Percentiles rank a stretch among this genome's conserved stretches.
These are phyloP conservation scores for Phytophthora brassicae DNA, from an alignment of 352 stramenopile genomes.

Conservation along the genomic window DNA sequence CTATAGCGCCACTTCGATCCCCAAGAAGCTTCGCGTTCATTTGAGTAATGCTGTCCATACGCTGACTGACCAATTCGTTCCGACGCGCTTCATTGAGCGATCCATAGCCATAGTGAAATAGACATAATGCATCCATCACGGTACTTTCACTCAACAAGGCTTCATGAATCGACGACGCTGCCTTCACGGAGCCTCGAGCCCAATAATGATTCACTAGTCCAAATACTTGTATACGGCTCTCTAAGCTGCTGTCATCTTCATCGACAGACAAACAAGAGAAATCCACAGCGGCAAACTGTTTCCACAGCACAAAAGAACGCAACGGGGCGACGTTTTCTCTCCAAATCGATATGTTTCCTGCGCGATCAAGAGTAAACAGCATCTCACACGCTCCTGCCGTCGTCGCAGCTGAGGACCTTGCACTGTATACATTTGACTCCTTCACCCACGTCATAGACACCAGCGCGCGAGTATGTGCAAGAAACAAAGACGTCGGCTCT, in stretches of 20 bases:
- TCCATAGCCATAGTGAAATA: conserved; percentile 72
- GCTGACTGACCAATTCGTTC: conserved; percentile 65
- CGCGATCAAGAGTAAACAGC: conserved; percentile 72
- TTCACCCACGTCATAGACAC: conserved; percentile 58
- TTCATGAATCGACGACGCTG: conserved; percentile 44
- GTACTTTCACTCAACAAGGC: conserved; percentile 66
- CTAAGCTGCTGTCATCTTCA: conserved; percentile 4
- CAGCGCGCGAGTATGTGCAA: conserved; percentile 65
- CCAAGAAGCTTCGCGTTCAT: conserved; percentile 69
- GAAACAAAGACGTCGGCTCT: conserved; percentile 55
- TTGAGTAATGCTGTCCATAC: conserved; percentile 59
- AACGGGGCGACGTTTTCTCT: conserved; percentile 52
- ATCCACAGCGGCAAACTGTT: conserved; percentile 49
- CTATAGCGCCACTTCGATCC: conserved; percentile 47
- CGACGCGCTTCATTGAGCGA: conserved; percentile 57
- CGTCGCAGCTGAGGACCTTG: conserved; percentile 22
- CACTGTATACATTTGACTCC: conserved; percentile 53
- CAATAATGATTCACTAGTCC: conserved; percentile 45
- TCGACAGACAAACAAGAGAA: conserved; percentile 24
- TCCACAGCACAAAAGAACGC: conserved; percentile 74
- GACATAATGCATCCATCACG: conserved; percentile 64
- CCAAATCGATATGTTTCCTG: conserved; percentile 76
- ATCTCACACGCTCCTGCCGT: conserved; percentile 48
- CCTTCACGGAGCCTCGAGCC: conserved; percentile 29
- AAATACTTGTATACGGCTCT: conserved; percentile 26